Conservation (phyloP, 805 yeast genomes). For the Lipomyces oligophaga region DNA sequence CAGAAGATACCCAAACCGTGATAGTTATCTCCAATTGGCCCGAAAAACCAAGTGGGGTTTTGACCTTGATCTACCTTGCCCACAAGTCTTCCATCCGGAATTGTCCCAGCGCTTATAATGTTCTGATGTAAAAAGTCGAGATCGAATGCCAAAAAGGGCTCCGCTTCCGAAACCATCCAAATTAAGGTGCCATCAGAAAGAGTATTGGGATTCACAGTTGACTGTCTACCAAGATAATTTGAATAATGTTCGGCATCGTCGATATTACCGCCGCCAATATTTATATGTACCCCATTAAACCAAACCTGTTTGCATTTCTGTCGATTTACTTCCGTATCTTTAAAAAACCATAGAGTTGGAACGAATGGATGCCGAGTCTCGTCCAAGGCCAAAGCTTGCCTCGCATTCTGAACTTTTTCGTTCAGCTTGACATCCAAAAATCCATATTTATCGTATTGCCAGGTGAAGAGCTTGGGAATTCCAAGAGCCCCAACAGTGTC, state of each 20-base stretch:
- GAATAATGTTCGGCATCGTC: background rate
- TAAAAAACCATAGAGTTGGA: conserved; percentile 21
- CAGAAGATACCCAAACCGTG: conserved; percentile 5
- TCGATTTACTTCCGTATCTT: background rate
- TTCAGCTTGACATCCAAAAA: conserved; percentile 9
- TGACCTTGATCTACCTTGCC: background rate
- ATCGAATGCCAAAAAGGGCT: conserved; percentile 6
- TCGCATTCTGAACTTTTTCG: conserved; percentile 16
- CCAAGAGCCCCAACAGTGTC: conserved; percentile 26
- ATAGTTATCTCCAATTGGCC: conserved; percentile 12
- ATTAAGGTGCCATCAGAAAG: conserved; percentile 21
- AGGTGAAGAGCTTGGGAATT: conserved; percentile 4
- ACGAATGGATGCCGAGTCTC: conserved; percentile 10
- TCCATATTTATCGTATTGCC: background rate
- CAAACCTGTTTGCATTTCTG: conserved; percentile 14
- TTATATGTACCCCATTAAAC: conserved; percentile 19
- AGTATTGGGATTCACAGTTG: too few species aligned
- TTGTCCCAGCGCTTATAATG: background rate
- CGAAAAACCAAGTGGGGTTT: conserved; percentile 12
- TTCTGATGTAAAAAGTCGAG: conserved; percentile 7
- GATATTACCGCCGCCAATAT: conserved; percentile 20
- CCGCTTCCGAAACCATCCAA: conserved; percentile 18
- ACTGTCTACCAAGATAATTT: conserved; percentile 3
- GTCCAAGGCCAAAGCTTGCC: conserved; percentile 19
- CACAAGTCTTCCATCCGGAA: background rate